Evolutionary conservation across 163 green algal genomes (phyloP).

Genomic region (Coccomyxa subellipsoidea): DNA sequence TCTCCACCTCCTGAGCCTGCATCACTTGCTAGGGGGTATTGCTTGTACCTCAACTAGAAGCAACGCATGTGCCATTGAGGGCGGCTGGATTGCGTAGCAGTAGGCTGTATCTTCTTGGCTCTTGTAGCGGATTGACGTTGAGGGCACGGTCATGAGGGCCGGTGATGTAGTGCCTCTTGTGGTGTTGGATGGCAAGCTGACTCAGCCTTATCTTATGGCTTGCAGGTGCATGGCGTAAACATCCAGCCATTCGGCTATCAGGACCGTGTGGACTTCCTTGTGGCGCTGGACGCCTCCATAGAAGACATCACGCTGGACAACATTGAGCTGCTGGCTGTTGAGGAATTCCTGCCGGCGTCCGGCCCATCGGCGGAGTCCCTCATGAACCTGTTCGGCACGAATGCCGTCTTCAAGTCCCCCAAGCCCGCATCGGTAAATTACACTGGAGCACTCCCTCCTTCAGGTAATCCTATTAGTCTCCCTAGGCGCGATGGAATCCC

Average conservation of each 20-base stretch:
- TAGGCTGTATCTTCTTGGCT: too few relatives aligned
- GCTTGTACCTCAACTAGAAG: too few relatives aligned
- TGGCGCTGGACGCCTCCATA: neutral
- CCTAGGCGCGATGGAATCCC: too few relatives aligned
- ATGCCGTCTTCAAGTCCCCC: neutral
- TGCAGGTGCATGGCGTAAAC: neutral
- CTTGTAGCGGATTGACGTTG: too few relatives aligned
- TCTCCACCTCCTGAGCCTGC: too few relatives aligned
- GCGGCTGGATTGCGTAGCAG: too few relatives aligned
- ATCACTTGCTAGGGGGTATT: too few relatives aligned
- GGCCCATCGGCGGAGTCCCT: neutral
- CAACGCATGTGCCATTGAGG: too few relatives aligned
- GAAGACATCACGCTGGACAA: neutral
- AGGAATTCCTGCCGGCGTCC: neutral
- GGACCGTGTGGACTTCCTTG: neutral
- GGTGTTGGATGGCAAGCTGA: too few relatives aligned
- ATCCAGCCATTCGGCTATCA: neutral
- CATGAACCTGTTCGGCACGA: neutral
- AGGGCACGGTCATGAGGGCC: too few relatives aligned
- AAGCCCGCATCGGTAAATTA: neutral
- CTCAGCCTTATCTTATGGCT: too few relatives aligned
- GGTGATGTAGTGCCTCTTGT: too few relatives aligned
- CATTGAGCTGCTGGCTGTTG: conserved; percentile 8
- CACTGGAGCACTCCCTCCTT: neutral
- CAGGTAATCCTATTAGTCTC: neutral